A percentile compares a stretch with the other conserved stretches of the same genome.
phyloP scores from a whole-genome alignment of 1,139 yeast genomes.

The Ogataea hybrid region DNA sequence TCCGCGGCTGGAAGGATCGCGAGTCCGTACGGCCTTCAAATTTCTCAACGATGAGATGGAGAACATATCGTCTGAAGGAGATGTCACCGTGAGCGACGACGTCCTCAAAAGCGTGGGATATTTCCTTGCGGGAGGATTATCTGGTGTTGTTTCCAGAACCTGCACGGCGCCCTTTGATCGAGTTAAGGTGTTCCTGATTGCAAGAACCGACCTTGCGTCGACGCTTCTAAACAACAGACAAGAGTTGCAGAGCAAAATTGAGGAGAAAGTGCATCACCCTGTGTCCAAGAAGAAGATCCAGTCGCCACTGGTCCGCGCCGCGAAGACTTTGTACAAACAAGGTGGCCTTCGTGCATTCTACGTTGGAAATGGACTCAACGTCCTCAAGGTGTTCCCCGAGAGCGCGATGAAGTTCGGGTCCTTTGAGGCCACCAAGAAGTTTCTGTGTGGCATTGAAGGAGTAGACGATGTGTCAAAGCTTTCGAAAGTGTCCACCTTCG shows the following conservation, averaged over 20 bases:
- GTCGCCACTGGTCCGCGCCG: conserved; percentile 78
- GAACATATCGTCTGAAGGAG: conserved; percentile 88
- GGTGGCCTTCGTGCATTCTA: conserved; percentile 88
- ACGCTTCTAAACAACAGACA: conserved; percentile 60
- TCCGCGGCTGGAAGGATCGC: conserved; percentile 55
- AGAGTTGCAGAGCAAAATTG: conserved; percentile 42
- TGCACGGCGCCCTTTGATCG: conserved; percentile 98
- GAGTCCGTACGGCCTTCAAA: conserved; percentile 76
- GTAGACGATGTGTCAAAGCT: conserved; percentile 68
- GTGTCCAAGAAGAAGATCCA: conserved; percentile 42
- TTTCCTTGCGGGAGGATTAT: conserved; percentile 90
- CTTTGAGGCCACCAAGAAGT: conserved; percentile 80
- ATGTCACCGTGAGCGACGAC: conserved; percentile 78
- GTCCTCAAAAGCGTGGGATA: conserved; percentile 83
- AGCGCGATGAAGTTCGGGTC: conserved; percentile 97
- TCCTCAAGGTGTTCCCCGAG: conserved; percentile 93
- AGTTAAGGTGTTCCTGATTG: conserved; percentile 87
- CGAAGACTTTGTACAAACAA: conserved; percentile 76
- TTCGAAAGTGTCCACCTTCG: conserved; percentile 74
- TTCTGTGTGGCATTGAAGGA: conserved; percentile 77
- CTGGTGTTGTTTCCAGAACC: conserved; percentile 96
- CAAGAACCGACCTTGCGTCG: conserved; percentile 79
- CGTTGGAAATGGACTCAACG: conserved; percentile 93
- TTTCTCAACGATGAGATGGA: conserved; percentile 75
- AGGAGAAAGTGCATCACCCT: conserved; percentile 33